A percentile compares a stretch with the other conserved stretches of the same genome.
phyloP scores from a whole-genome alignment of 305 asterid genomes.

The Solanum chacoense region DNA sequence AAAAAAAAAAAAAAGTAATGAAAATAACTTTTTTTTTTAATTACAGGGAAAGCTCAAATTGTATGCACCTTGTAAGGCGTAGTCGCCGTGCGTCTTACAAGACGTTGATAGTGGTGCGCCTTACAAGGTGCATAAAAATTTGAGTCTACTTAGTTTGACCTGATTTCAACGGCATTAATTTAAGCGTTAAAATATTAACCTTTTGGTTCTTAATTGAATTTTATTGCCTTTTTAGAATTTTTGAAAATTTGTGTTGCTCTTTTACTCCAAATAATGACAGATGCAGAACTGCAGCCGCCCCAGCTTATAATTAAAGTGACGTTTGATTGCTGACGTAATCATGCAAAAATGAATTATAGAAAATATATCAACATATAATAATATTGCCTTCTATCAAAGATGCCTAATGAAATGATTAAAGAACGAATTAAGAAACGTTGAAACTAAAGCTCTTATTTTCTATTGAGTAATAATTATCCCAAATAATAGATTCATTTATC shows the following conservation, averaged over 20 bases:
- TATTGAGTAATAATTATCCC: neutral
- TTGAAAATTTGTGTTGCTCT: too few species aligned
- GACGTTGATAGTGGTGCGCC: too few species aligned
- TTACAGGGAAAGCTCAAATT: too few species aligned
- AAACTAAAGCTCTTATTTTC: neutral
- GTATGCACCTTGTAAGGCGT: too few species aligned
- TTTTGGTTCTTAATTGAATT: too few species aligned
- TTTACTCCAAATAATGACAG: neutral
- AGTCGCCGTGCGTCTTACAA: too few species aligned
- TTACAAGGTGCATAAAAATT: too few species aligned
- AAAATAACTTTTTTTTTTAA: too few species aligned
- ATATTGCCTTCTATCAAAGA: neutral
- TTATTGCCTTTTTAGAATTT: fast-evolving
- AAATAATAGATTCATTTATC: neutral
- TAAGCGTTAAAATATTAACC: too few species aligned
- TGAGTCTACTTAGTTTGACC: too few species aligned
- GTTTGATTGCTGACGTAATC: neutral
- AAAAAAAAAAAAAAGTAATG: too few species aligned
- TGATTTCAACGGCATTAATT: too few species aligned
- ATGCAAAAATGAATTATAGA: neutral
- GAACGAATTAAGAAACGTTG: neutral
- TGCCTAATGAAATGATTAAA: neutral
- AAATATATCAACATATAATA: neutral
- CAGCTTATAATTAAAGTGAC: neutral
- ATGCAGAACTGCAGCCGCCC: neutral